Conservation (phyloP, 2,329 filamentous ascomycete species). For the Aspergillus persii region DNA sequence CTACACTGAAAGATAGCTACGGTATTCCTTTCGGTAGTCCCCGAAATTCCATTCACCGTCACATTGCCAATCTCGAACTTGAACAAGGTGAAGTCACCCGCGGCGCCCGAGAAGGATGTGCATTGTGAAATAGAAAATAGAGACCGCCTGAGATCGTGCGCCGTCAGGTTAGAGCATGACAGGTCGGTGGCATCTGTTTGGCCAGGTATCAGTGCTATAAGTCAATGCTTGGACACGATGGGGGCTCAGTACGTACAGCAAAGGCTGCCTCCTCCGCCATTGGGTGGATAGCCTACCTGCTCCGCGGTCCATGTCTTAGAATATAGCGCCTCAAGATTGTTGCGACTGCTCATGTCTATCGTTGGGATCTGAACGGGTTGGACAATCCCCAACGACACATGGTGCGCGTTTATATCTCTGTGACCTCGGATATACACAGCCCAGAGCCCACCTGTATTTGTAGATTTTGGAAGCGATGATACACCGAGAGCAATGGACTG, state of each 20-base stretch:
- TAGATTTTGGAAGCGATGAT: neutral
- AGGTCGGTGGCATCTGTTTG: conserved; percentile 34
- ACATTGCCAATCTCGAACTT: conserved; percentile 42
- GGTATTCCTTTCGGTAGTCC: conserved; percentile 15
- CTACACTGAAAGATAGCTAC: conserved; percentile 34
- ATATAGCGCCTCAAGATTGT: conserved; percentile 50
- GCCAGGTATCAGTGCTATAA: neutral
- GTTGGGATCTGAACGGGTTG: too few species aligned
- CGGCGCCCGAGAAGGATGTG: conserved; percentile 35
- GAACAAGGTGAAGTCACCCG: conserved; percentile 40
- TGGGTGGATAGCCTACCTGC: conserved; percentile 52
- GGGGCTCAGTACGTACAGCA: conserved; percentile 45
- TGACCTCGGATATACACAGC: neutral
- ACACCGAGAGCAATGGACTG: neutral
- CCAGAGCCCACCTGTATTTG: too few species aligned
- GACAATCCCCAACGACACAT: too few species aligned
- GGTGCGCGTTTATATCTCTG: conserved; percentile 36
- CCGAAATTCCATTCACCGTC: conserved; percentile 15
- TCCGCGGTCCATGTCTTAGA: conserved; percentile 60
- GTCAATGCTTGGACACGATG: neutral
- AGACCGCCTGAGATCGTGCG: conserved; percentile 27
- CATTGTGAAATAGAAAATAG: conserved; percentile 41
- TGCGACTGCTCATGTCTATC: conserved; percentile 31
- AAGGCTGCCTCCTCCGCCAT: conserved; percentile 57
- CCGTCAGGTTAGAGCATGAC: conserved; percentile 34